Percentiles rank a stretch among this genome's conserved stretches.
Conservation (phyloP, 2,329 filamentous ascomycete genomes). For the Talaromyces rugulosus region DNA sequence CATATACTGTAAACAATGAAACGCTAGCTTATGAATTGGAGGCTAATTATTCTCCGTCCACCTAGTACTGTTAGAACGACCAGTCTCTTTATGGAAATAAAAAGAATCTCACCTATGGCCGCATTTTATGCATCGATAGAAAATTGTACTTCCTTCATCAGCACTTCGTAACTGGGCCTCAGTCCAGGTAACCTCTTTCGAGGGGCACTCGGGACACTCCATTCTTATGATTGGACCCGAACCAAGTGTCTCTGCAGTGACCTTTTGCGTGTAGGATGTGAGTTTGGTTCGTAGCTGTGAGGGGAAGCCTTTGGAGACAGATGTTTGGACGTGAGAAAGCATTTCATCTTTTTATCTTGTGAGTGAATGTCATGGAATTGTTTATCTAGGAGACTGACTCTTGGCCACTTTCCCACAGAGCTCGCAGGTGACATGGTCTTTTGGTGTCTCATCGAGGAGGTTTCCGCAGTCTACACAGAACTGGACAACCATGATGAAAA, state of each 20-base stretch:
- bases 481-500: slow-evolving; percentile 11
- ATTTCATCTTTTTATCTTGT: slow-evolving; percentile 8
- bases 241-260: slow-evolving; percentile 8
- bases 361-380: neutral
- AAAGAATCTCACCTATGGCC: slow-evolving; percentile 14
- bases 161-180: slow-evolving; percentile 69
- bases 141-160: slow-evolving; percentile 84
- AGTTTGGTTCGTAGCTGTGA: slow-evolving; percentile 16
- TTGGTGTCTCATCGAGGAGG: slow-evolving; percentile 14
- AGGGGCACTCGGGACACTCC: slow-evolving; percentile 16
- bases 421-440: slow-evolving; percentile 12
- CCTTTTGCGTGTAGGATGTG: slow-evolving; percentile 10
- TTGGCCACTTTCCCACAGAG: slow-evolving; percentile 16
- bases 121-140: slow-evolving; percentile 63
- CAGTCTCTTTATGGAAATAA: neutral
- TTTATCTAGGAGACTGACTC: slow-evolving; percentile 7
- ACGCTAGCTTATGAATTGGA: neutral
- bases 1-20: neutral
- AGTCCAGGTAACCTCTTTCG: slow-evolving; percentile 17
- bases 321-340: slow-evolving; percentile 10
- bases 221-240: slow-evolving; percentile 12
- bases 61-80: neutral
- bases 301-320: slow-evolving; percentile 15
- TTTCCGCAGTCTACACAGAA: slow-evolving; percentile 20
- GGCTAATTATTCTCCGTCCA: slow-evolving; percentile 5